phyloP scores from a whole-genome alignment of 495 filamentous ascomycete species.

The Aspergillus funiculosus region DNA sequence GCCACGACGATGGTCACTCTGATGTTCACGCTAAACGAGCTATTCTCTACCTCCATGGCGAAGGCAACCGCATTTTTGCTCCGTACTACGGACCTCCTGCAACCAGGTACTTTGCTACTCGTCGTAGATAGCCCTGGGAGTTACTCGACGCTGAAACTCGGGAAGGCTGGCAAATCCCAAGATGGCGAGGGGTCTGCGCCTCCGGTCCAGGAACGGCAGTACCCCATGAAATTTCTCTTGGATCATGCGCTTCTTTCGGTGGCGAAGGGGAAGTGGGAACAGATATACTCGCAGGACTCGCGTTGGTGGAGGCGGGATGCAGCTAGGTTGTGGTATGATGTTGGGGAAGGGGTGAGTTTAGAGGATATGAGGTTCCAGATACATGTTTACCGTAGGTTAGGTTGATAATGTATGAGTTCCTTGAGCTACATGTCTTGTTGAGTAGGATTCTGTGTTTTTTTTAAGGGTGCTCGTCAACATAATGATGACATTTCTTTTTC shows the following conservation, averaged over 20 bases:
- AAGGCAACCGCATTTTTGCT: conserved; percentile 72
- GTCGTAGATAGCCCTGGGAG: conserved; percentile 90
- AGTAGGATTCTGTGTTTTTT: too few species aligned
- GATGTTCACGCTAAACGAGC: conserved; percentile 95
- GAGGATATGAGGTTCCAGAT: conserved; percentile 95
- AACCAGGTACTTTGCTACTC: conserved; percentile 60
- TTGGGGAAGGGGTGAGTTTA: conserved; percentile 53
- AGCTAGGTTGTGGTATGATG: conserved; percentile 65
- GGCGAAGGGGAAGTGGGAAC: conserved; percentile 58
- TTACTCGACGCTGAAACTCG: conserved; percentile 74
- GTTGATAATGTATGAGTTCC: neutral
- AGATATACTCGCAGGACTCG: conserved; percentile 64
- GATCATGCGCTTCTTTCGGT: conserved; percentile 68
- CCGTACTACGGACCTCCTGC: conserved; percentile 49
- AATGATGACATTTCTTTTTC: too few species aligned
- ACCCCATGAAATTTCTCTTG: conserved; percentile 91
- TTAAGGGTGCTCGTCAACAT: too few species aligned
- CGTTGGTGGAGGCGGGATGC: conserved; percentile 74
- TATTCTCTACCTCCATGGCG: conserved; percentile 70
- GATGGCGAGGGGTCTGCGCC: conserved; percentile 9
- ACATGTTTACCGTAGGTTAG: conserved; percentile 60
- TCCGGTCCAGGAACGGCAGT: conserved; percentile 62
- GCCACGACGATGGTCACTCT: conserved; percentile 61
- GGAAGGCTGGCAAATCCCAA: conserved; percentile 26
- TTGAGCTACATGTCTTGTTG: too few species aligned